Conservation (phyloP, 176 grass and related monocot species). For the Triticum timopheevii region DNA sequence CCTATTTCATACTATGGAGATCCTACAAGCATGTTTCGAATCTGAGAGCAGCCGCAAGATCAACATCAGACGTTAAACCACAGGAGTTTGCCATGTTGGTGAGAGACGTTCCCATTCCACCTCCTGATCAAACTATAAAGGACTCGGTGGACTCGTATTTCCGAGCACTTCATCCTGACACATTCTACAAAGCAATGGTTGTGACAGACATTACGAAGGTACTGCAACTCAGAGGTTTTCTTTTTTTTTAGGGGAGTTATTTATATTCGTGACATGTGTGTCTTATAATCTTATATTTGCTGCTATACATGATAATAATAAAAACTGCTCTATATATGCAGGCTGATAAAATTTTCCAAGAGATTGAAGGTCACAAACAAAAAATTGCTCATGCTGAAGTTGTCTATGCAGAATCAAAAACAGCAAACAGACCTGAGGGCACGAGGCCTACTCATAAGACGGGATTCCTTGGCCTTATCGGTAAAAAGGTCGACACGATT, state of each 20-base stretch:
- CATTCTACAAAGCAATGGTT: slow-evolving; percentile 83
- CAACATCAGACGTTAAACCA: slow-evolving; percentile 53
- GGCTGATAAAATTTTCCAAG: slow-evolving; percentile 84
- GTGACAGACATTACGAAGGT: slow-evolving; percentile 71
- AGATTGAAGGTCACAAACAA: slow-evolving; percentile 70
- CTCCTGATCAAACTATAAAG: slow-evolving; percentile 64
- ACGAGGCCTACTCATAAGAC: slow-evolving; percentile 59
- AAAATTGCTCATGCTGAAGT: slow-evolving; percentile 78
- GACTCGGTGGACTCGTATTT: slow-evolving; percentile 84
- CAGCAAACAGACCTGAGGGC: slow-evolving; percentile 56
- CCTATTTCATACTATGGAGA: slow-evolving; percentile 81
- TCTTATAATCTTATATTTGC: not conserved
- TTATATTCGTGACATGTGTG: slow-evolving; percentile 20
- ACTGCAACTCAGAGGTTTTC: not conserved
- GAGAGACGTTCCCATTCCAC: slow-evolving; percentile 55
- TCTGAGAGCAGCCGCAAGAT: slow-evolving; percentile 70
- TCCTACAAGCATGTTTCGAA: slow-evolving; percentile 88
- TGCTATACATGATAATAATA: not conserved
- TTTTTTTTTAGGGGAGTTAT: not conserved
- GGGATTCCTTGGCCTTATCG: slow-evolving; percentile 79
- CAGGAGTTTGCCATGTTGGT: slow-evolving; percentile 80
- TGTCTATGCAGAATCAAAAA: slow-evolving; percentile 73
- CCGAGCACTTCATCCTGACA: slow-evolving; percentile 68
- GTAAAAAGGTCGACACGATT: slow-evolving; percentile 86
- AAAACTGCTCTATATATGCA: slow-evolving; percentile 12